Evolutionary conservation across 116 monocot species (phyloP), one percentile per base, ranked within the genome.

Genomic region (Phalaenopsis hybrid): DNA sequence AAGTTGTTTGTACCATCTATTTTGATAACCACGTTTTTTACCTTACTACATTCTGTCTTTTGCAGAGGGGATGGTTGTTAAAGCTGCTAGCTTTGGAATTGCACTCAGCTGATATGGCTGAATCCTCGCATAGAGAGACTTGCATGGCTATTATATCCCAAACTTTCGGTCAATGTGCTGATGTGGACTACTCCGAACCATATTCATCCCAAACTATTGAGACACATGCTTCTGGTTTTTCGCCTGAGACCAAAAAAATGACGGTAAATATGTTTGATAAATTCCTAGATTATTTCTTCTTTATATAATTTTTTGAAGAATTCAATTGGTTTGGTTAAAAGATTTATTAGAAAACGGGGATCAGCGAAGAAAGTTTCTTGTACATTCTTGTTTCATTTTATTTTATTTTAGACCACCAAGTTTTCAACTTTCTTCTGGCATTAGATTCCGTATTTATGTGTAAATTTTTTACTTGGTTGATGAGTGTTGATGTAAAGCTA

Each of bases 1-100:
- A 45, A 72, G 10, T 16, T 75, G 45, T 3, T 7, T 46, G 31
- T n/a, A 75, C 4, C 3, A 20, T 75, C 75, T 75, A 72, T 13
- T 75, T 44, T n/a, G 21, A 72, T 11, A 37, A 21, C 34, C 72
- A 41, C 12, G 8, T n/a, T 43, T 75, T 18, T 75, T 46, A 45
- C n/a, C 46, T 44, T 5, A 75, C 45, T 20, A 46, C 46, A 74
- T 17, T 5, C 51, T 31, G 3, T 76, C 46, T 5, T 68, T 87
- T 90, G 25, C 88, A 97, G 97, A 94, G 97, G 58, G 92, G 91
- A 44, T 97, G 97, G 97, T 85, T 94, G 78, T 81, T 97, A 58
- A 97, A 94, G 78, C 82, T 97, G 76, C 83, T 92, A 78, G 94
- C 97, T 48, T 75, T 97, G 75, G 94, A 93, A 84, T 82, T 94